Evolutionary conservation across 441 rosid species (phyloP).

Genomic region (Mallotus japonicus): DNA sequence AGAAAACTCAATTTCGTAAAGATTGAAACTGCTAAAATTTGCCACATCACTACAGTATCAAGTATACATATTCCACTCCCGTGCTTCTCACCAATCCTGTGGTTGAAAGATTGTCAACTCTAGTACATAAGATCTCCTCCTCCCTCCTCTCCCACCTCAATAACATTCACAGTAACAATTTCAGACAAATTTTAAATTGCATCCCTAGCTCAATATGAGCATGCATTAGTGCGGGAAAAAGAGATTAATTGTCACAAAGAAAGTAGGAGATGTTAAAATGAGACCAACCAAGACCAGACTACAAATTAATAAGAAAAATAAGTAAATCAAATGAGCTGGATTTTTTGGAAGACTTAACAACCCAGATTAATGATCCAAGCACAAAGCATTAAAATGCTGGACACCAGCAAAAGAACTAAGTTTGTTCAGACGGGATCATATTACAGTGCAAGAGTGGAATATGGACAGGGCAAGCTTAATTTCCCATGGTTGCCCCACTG

Average conservation of each 20-base stretch:
- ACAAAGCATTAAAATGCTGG: not conserved
- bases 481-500: not conserved
- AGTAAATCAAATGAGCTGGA: not conserved
- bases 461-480: not conserved
- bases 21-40: not conserved
- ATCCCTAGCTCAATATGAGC: not conserved
- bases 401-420: not conserved
- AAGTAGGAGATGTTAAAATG: not conserved
- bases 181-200: not conserved
- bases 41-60: not conserved
- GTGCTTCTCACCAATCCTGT: not conserved
- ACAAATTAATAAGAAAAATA: not conserved
- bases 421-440: not conserved
- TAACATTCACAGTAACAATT: too few species aligned
- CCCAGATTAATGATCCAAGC: not conserved
- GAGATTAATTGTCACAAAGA: not conserved
- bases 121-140: not conserved
- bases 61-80: not conserved
- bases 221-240: too few species aligned
- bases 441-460: not conserved
- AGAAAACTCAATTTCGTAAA: not conserved
- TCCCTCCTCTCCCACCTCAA: too few species aligned
- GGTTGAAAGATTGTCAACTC: not conserved
- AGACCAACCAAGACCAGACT: not conserved
- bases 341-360: not conserved